These are phyloP conservation scores for Tetracladium maxilliforme DNA, from an alignment of 2,329 filamentous ascomycete genomes.

Conservation along the genomic window DNA sequence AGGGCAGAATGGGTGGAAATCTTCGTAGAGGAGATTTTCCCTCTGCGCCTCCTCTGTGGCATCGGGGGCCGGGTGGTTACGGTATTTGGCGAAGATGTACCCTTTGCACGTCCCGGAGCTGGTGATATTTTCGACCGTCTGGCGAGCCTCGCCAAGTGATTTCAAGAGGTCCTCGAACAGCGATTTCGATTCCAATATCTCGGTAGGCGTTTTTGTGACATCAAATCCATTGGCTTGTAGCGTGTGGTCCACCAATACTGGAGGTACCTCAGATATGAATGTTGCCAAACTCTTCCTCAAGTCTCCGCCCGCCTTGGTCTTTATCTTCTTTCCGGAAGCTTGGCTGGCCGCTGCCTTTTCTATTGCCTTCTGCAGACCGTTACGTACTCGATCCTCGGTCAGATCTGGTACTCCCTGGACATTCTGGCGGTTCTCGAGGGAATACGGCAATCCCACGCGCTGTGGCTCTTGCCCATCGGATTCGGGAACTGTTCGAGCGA, in stretches of 20 bases:
- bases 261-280: constrained; percentile 79
- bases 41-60: constrained; percentile 14
- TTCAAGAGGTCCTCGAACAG: constrained; percentile 52
- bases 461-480: constrained; percentile 76
- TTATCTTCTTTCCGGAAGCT: constrained; percentile 47
- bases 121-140: constrained; percentile 54
- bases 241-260: constrained; percentile 75
- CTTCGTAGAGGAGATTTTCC: constrained; percentile 58
- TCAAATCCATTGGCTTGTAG: constrained; percentile 60
- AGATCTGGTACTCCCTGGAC: constrained; percentile 60
- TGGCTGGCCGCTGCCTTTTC: constrained; percentile 37
- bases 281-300: constrained; percentile 68
- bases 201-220: constrained; percentile 46
- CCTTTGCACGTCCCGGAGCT: constrained; percentile 53
- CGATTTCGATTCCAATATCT: constrained; percentile 51
- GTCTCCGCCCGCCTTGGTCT: constrained; percentile 59
- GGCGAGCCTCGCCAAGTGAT: constrained; percentile 56
- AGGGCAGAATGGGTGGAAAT: constrained; percentile 88
- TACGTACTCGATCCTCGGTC: constrained; percentile 56
- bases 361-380: constrained; percentile 52
- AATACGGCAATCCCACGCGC: constrained; percentile 63
- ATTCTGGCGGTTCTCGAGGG: constrained; percentile 71
- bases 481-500: constrained; percentile 68
- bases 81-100: constrained; percentile 72
- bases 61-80: constrained; percentile 7